Base-by-base conservation (phyloP, 345 rosid species). In the Acer campestre region DNA sequence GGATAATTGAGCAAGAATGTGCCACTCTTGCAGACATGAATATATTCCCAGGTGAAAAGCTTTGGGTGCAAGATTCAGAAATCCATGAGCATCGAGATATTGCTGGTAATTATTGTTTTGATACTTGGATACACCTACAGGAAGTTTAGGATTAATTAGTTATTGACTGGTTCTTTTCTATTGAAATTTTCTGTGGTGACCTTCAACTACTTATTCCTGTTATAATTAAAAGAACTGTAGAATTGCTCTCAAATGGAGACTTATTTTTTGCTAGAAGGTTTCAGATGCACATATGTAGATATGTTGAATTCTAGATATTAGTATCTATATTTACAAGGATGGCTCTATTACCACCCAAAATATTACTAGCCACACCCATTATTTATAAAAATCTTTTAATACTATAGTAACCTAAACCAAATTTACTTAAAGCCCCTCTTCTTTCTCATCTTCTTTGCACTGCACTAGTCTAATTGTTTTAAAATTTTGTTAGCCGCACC, bases 31-130 rank as follows among this genome's bases (percentile, higher is more conserved):
- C 99, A 68, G 99, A 96, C 84, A 85, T 90, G 86, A 96, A 89
- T 86, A 89, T 94, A 82, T 94, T 96, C 74, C 97, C 99, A 53
- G 97, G 98, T 3, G 99, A 96, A 80, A 92, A 85, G 82, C 93
- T 96, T 64, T 96, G 99, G 99, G 98, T 94, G 81, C 90, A 90
- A 86, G 99, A 96, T 86, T 88, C 97, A 6, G 97, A 96, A 87
- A 83, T 92, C 53, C 97, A 96, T 69, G 99, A 92, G 80, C 90
- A 94, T 82, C 93, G 99, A 10, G 99, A 96, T 79, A 96, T 96
- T 82, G 97, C 99, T 77, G 99, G 99, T 96, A 91, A 88, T 56
- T 55, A 14, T 23, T 25, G 48, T 48, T 63, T 64, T 40, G 22
- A 12, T 67, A 18, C 69, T 77, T 53, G 16, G 12, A 48, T 14